Evolutionary conservation across 2,329 filamentous ascomycete species (phyloP), one percentile per base, ranked within the genome.

Genomic region (Albophoma yamanashiensis): DNA sequence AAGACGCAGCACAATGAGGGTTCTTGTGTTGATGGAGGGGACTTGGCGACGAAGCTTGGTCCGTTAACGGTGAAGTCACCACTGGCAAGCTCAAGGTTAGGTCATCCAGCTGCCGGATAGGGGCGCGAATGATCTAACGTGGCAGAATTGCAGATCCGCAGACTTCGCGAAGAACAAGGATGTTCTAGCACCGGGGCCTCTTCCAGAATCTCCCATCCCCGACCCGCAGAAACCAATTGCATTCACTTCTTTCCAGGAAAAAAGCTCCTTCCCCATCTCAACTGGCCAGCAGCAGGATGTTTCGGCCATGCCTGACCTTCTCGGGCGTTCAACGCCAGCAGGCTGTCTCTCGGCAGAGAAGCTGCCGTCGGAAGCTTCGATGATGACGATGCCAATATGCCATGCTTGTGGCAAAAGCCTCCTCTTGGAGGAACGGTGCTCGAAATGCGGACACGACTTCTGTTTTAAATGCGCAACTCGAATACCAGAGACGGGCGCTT

Each of bases 391-490:
- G 47, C 75, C 73, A 58, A 68, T 77, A 34, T 84, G 82, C 62
- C 82, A 83, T 64, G 69, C 79, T 12, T 85, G 81, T 64, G 76
- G 75, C 15, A 73, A 74, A 53, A 71, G 69, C 47, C 73, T 78
- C 43, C 70, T 66, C 53, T 69, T 71, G 15, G 69, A 71, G 38
- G 70, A 70, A 11, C 72, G 73, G 55, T 84, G 81, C 63, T 66
- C 71, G 38, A 74, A 74, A 50, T 84, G 82, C 63, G 79, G 78
- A 1, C 82, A 84, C 66, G 74, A 72, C 12, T 74, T 81, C 20
- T 84, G 81, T 64, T 62, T 69, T 39, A 77, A 77, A 59, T 84
- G 81, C 63, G 70, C 67, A 11, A 73, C 71, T 52, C 73, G 78
- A 57, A 60, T 73, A n/a, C 59, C 62, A 17, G 60, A 62, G 5